Conservation (phyloP, 164 flowering plant genomes). For the Chimonanthus praecox region DNA sequence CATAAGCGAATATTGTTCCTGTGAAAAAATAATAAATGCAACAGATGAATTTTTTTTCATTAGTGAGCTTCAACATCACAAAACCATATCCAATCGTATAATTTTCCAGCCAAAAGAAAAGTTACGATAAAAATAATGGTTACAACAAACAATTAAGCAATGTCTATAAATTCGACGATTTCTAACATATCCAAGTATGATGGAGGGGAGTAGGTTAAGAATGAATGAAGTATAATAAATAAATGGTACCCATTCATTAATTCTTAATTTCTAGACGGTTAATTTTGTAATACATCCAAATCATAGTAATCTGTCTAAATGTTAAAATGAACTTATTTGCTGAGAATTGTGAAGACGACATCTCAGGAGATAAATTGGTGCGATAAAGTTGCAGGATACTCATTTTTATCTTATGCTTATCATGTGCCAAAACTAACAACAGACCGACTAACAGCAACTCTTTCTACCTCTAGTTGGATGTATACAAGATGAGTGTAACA, state of each 20-base stretch:
- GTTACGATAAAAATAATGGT: neutral
- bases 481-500: no score
- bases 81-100: neutral
- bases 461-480: no score
- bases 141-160: neutral
- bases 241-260: neutral
- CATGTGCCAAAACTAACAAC: no score
- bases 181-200: neutral
- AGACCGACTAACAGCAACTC: no score
- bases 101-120: neutral
- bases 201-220: neutral
- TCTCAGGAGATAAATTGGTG: no score
- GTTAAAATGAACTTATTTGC: no score
- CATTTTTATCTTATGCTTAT: no score
- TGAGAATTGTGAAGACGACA: no score
- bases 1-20: conserved; percentile 96
- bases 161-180: neutral
- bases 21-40: conserved; percentile 4
- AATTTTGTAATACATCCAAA: neutral
- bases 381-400: no score
- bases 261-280: neutral
- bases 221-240: neutral
- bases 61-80: neutral
- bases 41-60: neutral
- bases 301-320: neutral